Conservation (phyloP, 345 rosid genomes). For the Eutrema heterophyllum region DNA sequence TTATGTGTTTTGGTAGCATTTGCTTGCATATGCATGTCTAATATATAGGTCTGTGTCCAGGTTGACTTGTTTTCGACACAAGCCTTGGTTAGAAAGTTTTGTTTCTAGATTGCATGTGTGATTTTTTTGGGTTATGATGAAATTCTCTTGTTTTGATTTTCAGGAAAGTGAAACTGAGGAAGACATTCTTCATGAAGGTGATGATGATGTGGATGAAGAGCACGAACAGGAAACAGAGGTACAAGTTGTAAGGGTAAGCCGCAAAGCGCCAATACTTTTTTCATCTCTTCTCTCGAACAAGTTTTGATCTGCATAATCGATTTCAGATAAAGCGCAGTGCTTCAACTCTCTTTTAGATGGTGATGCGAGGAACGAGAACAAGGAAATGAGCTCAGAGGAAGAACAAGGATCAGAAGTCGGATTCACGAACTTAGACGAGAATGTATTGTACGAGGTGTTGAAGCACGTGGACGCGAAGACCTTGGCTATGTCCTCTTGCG, state of each 20-base stretch:
- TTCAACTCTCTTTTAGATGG: constrained; percentile 15
- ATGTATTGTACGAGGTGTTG: constrained; percentile 78
- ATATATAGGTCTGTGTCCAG: not conserved
- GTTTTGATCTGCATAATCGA: not conserved
- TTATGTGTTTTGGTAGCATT: not conserved
- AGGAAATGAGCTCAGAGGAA: constrained; percentile 36
- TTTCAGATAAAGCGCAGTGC: constrained; percentile 61
- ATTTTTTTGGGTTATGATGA: not conserved
- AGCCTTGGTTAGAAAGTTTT: no score
- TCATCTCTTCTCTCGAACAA: constrained; percentile 9
- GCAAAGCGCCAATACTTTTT: not conserved
- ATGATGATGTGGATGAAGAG: constrained; percentile 76
- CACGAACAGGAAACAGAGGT: constrained; percentile 58
- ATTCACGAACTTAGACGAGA: constrained; percentile 63
- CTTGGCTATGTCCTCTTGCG: constrained; percentile 68
- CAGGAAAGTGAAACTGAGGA: constrained; percentile 94
- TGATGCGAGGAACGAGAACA: constrained; percentile 25
- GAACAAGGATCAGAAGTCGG: constrained; percentile 26
- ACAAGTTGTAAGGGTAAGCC: constrained; percentile 2
- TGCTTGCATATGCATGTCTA: not conserved
- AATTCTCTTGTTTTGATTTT: constrained; percentile 13
- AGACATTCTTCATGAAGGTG: constrained; percentile 68
- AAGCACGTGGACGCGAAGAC: constrained; percentile 85
- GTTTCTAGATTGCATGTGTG: not conserved
- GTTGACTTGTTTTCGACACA: not conserved